Conservation (phyloP, 2,329 filamentous ascomycete species). For the Kalaharituber pfeilii region DNA sequence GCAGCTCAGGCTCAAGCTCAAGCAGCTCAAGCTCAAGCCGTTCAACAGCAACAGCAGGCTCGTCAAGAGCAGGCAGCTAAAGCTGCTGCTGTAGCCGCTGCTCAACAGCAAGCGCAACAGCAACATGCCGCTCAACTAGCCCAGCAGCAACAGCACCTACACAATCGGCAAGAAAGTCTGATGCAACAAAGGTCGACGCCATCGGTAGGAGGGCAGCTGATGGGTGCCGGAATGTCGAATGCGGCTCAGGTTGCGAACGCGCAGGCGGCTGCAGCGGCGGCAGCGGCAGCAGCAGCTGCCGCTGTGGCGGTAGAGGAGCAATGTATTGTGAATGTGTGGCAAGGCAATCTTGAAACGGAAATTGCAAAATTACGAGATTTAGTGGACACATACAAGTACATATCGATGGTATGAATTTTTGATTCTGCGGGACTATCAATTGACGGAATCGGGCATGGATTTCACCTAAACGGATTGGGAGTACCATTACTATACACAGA, state of each 20-base stretch:
- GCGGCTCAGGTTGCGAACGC: slow-evolving; percentile 25
- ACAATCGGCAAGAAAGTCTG: slow-evolving; percentile 13
- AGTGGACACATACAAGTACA: slow-evolving; percentile 82
- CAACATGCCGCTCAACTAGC: slow-evolving; percentile 14
- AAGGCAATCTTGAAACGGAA: slow-evolving; percentile 75
- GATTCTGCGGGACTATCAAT: slow-evolving; percentile 18
- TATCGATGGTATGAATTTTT: slow-evolving; percentile 66
- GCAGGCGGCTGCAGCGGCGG: slow-evolving; percentile 9
- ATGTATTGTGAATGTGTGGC: slow-evolving; percentile 72
- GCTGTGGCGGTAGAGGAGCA: slow-evolving; percentile 35
- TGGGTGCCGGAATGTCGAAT: slow-evolving; percentile 13
- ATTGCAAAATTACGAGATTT: slow-evolving; percentile 69
- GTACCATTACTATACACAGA: no score
- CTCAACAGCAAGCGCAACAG: slow-evolving; percentile 23
- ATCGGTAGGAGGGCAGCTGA: slow-evolving; percentile 7
- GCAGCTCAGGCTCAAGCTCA: slow-evolving; percentile 29
- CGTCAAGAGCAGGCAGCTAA: neutral
- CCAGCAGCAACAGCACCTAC: slow-evolving; percentile 18
- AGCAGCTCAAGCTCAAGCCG: slow-evolving; percentile 30
- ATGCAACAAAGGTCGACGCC: slow-evolving; percentile 6
- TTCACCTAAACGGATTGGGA: neutral
- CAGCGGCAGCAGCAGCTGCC: slow-evolving; percentile 24
- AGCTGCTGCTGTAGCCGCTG: neutral
- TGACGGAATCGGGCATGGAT: slow-evolving; percentile 2
- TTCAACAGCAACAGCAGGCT: slow-evolving; percentile 28